These are phyloP conservation scores for Ophiognomonia clavigignenti-juglandacearum DNA, from an alignment of 2,329 filamentous ascomycete species.

Conservation along the genomic window DNA sequence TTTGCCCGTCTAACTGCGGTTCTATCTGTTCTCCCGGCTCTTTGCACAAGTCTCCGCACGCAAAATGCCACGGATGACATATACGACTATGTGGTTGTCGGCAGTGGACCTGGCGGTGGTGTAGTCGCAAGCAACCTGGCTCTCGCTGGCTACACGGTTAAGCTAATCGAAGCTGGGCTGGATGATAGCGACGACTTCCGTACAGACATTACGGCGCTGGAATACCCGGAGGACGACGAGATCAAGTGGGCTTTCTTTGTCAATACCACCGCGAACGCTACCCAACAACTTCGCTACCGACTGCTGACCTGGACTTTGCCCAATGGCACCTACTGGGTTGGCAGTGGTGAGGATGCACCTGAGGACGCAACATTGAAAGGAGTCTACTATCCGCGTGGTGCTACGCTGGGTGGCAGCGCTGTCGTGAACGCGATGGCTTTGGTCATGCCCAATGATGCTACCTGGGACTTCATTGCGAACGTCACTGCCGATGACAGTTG, in stretches of 20 bases:
- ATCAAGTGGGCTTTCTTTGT: conserved; percentile 10
- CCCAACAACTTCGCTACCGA: conserved; percentile 6
- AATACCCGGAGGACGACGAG: conserved; percentile 3
- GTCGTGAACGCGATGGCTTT: conserved; percentile 45
- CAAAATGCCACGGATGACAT: not conserved
- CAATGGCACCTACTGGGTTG: conserved; percentile 11
- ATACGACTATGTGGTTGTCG: conserved; percentile 50
- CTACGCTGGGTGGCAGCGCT: conserved; percentile 26
- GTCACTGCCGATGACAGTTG: conserved; percentile 46
- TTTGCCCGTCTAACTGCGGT: too few species aligned
- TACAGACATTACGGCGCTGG: conserved; percentile 22
- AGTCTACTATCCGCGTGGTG: conserved; percentile 24
- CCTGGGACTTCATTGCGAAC: conserved; percentile 42
- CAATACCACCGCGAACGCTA: conserved; percentile 17
- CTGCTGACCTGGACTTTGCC: conserved; percentile 8
- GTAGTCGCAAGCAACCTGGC: conserved; percentile 45
- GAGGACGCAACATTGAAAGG: conserved; percentile 23
- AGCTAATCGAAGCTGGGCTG: conserved; percentile 48
- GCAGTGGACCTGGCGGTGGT: conserved; percentile 44
- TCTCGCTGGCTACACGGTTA: conserved; percentile 42
- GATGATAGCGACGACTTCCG: conserved; percentile 47
- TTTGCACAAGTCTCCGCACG: too few species aligned
- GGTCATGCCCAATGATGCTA: conserved; percentile 42
- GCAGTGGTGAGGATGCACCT: conserved; percentile 22
- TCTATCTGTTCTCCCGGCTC: too few species aligned